These are phyloP conservation scores for Mallotus repandus DNA, from an alignment of 441 rosid genomes.

Conservation along the genomic window DNA sequence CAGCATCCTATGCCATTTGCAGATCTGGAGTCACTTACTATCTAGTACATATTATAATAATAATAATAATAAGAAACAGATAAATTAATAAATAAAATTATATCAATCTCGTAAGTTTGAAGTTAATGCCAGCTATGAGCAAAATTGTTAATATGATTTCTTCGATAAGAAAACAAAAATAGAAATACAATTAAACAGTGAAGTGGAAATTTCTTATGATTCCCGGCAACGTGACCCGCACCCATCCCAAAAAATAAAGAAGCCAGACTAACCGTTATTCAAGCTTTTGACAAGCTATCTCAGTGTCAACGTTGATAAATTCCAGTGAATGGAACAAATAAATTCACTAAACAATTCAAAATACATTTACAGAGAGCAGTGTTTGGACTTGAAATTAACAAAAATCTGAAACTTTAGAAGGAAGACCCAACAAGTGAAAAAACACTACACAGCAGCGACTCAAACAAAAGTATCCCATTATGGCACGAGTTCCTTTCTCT, in stretches of 20 bases:
- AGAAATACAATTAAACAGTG: background rate
- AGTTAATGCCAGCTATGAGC: constrained; percentile 4
- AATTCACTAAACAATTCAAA: background rate
- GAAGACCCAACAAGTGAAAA: background rate
- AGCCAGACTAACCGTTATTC: too few species aligned
- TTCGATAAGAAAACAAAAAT: background rate
- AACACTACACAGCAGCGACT: constrained; percentile 9
- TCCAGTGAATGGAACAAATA: background rate
- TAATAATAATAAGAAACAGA: background rate
- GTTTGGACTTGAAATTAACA: constrained; percentile 9
- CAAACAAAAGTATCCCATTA: constrained; percentile 1
- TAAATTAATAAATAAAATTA: background rate
- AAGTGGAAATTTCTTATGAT: too few species aligned
- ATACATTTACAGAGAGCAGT: constrained; percentile 6
- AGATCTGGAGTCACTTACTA: background rate
- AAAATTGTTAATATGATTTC: background rate
- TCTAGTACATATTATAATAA: background rate
- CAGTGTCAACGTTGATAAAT: background rate
- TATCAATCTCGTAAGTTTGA: background rate
- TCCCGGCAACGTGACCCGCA: too few species aligned
- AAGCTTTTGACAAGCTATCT: too few species aligned
- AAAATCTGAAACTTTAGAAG: background rate
- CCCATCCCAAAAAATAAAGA: background rate
- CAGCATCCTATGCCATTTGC: background rate
- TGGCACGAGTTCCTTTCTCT: constrained; percentile 17